Evolutionary conservation across 2,329 filamentous ascomycete genomes (phyloP).

Genomic region (Bipolaris zeicola): DNA sequence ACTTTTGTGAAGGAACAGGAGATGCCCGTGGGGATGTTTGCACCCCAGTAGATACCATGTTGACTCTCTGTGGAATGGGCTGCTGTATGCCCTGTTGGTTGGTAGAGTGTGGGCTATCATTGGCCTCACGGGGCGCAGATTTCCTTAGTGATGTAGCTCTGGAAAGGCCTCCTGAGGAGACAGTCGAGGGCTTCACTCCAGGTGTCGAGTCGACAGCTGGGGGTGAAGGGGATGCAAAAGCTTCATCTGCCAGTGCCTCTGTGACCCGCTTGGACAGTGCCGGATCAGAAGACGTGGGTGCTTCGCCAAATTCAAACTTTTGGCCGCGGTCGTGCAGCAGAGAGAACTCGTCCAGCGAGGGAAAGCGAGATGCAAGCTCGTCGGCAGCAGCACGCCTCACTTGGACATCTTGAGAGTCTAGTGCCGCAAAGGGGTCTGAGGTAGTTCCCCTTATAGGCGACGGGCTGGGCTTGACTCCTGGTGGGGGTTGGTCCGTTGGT

Average conservation of each 20-base stretch:
- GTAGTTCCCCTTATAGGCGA: conserved; percentile 72
- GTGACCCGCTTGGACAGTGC: conserved; percentile 69
- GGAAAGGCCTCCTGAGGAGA: conserved; percentile 39
- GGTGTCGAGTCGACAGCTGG: conserved; percentile 37
- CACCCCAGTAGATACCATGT: conserved; percentile 74
- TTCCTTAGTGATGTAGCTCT: conserved; percentile 43
- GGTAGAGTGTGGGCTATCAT: conserved; percentile 33
- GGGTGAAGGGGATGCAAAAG: conserved; percentile 64
- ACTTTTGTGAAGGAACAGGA: conserved; percentile 36
- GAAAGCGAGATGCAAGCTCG: conserved; percentile 84
- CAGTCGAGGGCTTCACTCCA: conserved; percentile 34
- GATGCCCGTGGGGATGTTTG: conserved; percentile 70
- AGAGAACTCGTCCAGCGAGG: conserved; percentile 90
- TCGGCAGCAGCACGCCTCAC: conserved; percentile 64
- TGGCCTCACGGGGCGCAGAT: conserved; percentile 26
- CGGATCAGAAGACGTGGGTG: conserved; percentile 48
- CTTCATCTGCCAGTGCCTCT: conserved; percentile 81
- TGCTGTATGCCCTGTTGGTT: conserved; percentile 47
- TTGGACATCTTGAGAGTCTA: conserved; percentile 70
- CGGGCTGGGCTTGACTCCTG: conserved; percentile 61
- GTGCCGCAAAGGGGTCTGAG: conserved; percentile 86
- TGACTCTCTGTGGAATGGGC: conserved; percentile 56
- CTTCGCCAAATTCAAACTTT: conserved; percentile 77
- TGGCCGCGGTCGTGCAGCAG: conserved; percentile 81
- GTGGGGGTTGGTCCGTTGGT: conserved; percentile 51